Evolutionary conservation across 2,329 filamentous ascomycete species (phyloP), one percentile per base, ranked within the genome.

Genomic region (Aspergillus sp.): DNA sequence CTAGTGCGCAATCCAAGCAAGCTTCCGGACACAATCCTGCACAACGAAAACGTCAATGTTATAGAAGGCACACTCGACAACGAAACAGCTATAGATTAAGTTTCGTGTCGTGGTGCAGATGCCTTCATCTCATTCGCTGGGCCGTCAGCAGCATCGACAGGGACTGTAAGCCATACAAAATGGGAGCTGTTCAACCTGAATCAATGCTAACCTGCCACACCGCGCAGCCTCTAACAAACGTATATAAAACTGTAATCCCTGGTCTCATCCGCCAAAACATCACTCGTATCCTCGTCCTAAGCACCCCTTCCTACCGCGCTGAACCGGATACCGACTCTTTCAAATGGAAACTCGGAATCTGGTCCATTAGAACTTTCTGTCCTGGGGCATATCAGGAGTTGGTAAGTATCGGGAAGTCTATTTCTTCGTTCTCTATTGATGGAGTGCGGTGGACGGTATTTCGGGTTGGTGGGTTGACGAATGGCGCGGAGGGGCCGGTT

Each of bases 51-150:
- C n/a, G 43, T 47, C 9, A 10, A 23, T 7, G 41, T 50, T 10
- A 46, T 53, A 22, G 38, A 53, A 23, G 50, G 50, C 13, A 19
- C 41, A 27, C 35, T 53, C 3, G 45, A 53, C 22, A 42, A 45
- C 17, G 37, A 48, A 22, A 35, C 30, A 5, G 20, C 27, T 20
- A 15, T 53, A 12, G 42, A 48, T 3, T 10, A 46, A 25, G 48
- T 41, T 19, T 39, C 46, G 4, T 13, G 27, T 1, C 45, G 45
- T 10, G 46, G 46, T 19, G 41, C 46, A 23, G 43, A 49, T 13
- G 37, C 43, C 3, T 48, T 49, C 37, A 46, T 53, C 7, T 51
- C 51, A 17, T 49, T 51, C 33, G 45, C 49, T n/a, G 51, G 51
- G 3, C 51, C 51, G 6, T 19, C 45, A 22, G 4, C 30, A 5